Evolutionary conservation across 108 stramenopile genomes (phyloP).

Genomic region (Nitzschia sp.): DNA sequence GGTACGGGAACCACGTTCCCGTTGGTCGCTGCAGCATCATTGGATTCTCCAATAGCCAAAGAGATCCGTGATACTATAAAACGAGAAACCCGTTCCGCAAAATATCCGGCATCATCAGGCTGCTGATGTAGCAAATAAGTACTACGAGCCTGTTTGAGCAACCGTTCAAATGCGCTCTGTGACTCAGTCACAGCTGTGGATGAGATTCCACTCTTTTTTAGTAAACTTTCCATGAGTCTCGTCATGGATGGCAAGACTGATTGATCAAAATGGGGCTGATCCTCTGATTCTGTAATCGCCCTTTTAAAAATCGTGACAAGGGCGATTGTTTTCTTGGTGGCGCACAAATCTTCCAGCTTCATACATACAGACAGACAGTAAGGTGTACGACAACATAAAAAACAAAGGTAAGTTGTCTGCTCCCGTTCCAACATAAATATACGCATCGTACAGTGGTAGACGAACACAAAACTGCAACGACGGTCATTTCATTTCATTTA

Average conservation of each 20-base stretch:
- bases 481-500: background rate
- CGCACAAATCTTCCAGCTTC: constrained; percentile 40
- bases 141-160: constrained; percentile 24
- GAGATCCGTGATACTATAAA: constrained; percentile 32
- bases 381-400: background rate
- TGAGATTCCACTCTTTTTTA: constrained; percentile 22
- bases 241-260: constrained; percentile 21
- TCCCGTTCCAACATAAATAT: too few relatives aligned
- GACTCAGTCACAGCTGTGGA: background rate
- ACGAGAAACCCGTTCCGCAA: constrained; percentile 26
- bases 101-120: background rate
- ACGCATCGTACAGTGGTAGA: background rate
- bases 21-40: background rate
- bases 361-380: background rate
- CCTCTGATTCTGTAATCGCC: constrained; percentile 22
- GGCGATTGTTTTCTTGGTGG: constrained; percentile 23
- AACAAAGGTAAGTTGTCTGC: constrained; percentile 1
- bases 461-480: background rate
- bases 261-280: constrained; percentile 22
- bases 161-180: background rate
- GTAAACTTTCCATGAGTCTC: constrained; percentile 10
- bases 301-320: constrained; percentile 27
- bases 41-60: constrained; percentile 8
- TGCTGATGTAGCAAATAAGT: background rate
- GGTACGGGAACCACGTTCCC: background rate